A percentile compares a stretch with the other conserved stretches of the same genome.
These are phyloP conservation scores for Papiliotrema nemorosa DNA, from an alignment of 1,284 basidiomycete genomes.

Conservation along the genomic window DNA sequence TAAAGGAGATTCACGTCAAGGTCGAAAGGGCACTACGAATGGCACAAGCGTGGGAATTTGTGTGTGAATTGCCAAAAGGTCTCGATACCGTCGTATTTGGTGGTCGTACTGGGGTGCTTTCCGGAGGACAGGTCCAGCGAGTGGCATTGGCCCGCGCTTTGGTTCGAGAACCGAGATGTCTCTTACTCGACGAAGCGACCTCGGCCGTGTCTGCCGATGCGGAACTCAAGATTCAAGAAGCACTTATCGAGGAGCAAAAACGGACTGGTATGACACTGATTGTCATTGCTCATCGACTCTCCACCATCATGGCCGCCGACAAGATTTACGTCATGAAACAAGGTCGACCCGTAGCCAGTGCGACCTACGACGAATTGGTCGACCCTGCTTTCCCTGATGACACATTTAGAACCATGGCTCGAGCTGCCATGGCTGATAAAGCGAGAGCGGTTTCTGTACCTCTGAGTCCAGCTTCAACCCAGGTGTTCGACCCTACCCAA, in stretches of 20 bases:
- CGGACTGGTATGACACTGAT: constrained; percentile 38
- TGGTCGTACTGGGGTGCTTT: constrained; percentile 41
- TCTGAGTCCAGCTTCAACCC: neutral
- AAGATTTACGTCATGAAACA: constrained; percentile 47
- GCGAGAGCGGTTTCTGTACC: neutral
- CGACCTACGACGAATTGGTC: constrained; percentile 48
- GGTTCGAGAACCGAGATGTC: constrained; percentile 42
- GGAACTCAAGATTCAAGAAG: constrained; percentile 47
- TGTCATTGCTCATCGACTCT: constrained; percentile 50
- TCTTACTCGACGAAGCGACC: constrained; percentile 35
- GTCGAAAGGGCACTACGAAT: constrained; percentile 38
- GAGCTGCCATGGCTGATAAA: constrained; percentile 12
- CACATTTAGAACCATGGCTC: constrained; percentile 26
- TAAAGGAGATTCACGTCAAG: constrained; percentile 29
- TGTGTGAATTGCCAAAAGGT: constrained; percentile 41
- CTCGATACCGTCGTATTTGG: constrained; percentile 46
- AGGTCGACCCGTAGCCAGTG: constrained; percentile 45
- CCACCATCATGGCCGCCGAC: constrained; percentile 44
- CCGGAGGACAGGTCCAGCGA: constrained; percentile 49
- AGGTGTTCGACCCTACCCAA: neutral
- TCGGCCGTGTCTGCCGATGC: constrained; percentile 50
- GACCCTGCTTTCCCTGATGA: constrained; percentile 19
- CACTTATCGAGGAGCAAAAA: constrained; percentile 36
- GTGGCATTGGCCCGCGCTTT: constrained; percentile 50
- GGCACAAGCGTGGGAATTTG: constrained; percentile 50